Percentiles rank a stretch among this genome's conserved stretches.
Conservation (phyloP, 2,329 filamentous ascomycete genomes). For the Nakataea oryzae region DNA sequence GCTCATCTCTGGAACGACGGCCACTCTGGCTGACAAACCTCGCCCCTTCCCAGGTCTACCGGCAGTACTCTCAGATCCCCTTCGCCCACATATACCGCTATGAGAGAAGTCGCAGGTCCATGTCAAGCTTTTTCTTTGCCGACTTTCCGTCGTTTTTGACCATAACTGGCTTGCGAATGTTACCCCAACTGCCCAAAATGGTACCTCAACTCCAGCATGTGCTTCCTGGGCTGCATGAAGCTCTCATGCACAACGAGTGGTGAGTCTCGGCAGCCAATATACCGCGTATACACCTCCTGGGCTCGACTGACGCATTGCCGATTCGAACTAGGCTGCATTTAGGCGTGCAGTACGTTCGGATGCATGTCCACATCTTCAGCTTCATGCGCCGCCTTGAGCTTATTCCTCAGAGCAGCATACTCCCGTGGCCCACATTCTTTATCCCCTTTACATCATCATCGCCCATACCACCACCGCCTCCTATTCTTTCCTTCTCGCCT, state of each 20-base stretch:
- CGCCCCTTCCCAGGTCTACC: constrained; percentile 32
- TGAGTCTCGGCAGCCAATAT: neutral
- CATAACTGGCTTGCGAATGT: neutral
- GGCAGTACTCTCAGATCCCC: constrained; percentile 34
- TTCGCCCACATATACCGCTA: constrained; percentile 32
- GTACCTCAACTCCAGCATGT: neutral
- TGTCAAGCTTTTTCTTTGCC: constrained; percentile 20
- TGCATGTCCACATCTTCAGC: constrained; percentile 42
- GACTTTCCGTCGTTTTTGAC: constrained; percentile 29
- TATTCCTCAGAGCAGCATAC: constrained; percentile 24
- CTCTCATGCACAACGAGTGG: neutral
- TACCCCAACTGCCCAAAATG: neutral
- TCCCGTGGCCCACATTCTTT: constrained; percentile 39
- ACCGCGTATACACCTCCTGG: neutral
- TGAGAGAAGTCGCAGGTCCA: constrained; percentile 22
- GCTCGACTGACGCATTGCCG: neutral
- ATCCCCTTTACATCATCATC: constrained; percentile 42
- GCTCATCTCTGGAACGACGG: neutral
- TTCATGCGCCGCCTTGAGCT: constrained; percentile 41
- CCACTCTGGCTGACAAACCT: neutral
- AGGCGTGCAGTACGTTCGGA: constrained; percentile 23
- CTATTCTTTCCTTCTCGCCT: constrained; percentile 24
- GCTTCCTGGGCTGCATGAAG: neutral
- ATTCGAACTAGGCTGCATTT: constrained; percentile 7
- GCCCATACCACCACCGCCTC: constrained; percentile 35